Evolutionary conservation across 129 eudicot species (phyloP), one percentile per base, ranked within the genome.

Genomic region (Ambrosia artemisiifolia): DNA sequence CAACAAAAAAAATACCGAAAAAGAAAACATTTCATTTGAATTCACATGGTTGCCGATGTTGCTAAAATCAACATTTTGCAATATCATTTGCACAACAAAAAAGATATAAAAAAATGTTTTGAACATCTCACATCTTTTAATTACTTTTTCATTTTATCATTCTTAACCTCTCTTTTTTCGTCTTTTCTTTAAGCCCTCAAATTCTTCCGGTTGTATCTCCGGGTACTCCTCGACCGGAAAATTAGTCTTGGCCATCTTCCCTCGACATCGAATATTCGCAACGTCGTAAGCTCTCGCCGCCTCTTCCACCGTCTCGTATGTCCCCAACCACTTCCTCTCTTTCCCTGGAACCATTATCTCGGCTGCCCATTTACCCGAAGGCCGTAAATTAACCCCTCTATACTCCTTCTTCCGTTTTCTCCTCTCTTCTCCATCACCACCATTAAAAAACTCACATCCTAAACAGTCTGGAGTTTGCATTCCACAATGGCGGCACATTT

Each of bases 251-350:
- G 66, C 66, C 17, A 10, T 14, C 28, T 35, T 63, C 36, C 68
- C 48, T 36, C 48, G 14, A 63, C 35, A 63, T 1, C 13, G 47
- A 34, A 63, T 63, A 11, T 8, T 34, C 4, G 68, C 68, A 5
- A n/a, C 14, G 48, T 63, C 48, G 34, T 63, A 63, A 63, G 49
- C 68, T 63, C 49, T 35, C 0, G 68, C 68, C 5, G 68, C 68
- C 32, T 63, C 68, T 38, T 63, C 68, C 28, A 14, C 47, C 0
- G 48, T 63, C 20, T 1, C 48, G 16, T 1, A 63, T 5, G 68
- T 63, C 68, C 68, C 68, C 9, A 63, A n/a, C 68, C 68, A 63
- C 68, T 63, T 35, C 16, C 68, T 20, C 49, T 14, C 14, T 63
- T 63, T 63, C 28, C 46, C 50, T 0, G 50, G 47, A 14, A 35